These are phyloP conservation scores for Debaryomyces tyrocola DNA, from an alignment of 805 yeast genomes.

Conservation along the genomic window DNA sequence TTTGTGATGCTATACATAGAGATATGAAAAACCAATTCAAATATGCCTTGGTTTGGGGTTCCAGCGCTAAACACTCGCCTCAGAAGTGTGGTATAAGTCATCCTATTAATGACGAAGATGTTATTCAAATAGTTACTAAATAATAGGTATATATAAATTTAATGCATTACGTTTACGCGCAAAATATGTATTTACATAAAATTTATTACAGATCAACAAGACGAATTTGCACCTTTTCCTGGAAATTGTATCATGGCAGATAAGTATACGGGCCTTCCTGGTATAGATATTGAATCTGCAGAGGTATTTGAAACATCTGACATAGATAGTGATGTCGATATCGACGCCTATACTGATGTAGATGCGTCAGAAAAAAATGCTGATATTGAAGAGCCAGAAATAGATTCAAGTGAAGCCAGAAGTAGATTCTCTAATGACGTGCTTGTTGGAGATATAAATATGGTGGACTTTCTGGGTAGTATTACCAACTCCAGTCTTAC, in stretches of 20 bases:
- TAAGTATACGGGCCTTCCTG: slow-evolving; percentile 14
- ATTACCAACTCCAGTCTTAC: slow-evolving; percentile 16
- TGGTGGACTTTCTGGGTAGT: slow-evolving; percentile 40
- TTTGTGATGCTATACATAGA: slow-evolving; percentile 89
- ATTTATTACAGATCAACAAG: neutral
- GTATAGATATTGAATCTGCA: slow-evolving; percentile 21
- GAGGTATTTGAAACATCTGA: slow-evolving; percentile 51
- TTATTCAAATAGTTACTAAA: slow-evolving; percentile 85
- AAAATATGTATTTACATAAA: neutral
- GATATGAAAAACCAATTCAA: slow-evolving; percentile 91
- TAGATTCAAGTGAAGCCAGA: slow-evolving; percentile 17
- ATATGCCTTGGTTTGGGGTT: slow-evolving; percentile 96
- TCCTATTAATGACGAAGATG: slow-evolving; percentile 87
- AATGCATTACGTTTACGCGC: slow-evolving; percentile 2
- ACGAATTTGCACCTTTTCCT: neutral
- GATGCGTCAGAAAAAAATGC: slow-evolving; percentile 4
- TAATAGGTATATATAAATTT: slow-evolving; percentile 23
- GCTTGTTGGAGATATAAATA: slow-evolving; percentile 20
- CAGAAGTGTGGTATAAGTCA: slow-evolving; percentile 93
- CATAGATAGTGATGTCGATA: slow-evolving; percentile 30
- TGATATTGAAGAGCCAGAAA: slow-evolving; percentile 13
- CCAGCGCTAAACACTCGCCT: slow-evolving; percentile 91
- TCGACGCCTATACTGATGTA: slow-evolving; percentile 3
- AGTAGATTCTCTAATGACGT: slow-evolving; percentile 23
- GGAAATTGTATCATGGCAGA: slow-evolving; percentile 4